Percentiles rank a stretch among this genome's conserved stretches.
Conservation (phyloP, 805 yeast species). For the Candida oleophila region DNA sequence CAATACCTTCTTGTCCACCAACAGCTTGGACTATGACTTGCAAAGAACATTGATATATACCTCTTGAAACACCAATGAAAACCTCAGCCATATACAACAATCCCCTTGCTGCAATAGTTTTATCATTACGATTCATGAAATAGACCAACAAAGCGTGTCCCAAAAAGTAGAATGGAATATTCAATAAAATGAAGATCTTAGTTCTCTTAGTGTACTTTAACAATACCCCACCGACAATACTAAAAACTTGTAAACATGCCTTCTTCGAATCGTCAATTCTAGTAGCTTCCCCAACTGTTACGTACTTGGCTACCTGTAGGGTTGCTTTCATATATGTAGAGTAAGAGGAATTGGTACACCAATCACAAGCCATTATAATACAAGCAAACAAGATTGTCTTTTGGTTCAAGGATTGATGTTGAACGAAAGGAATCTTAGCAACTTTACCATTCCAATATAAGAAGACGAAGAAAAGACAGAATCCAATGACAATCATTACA, state of each 20-base stretch:
- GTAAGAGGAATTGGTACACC: slow-evolving; percentile 21
- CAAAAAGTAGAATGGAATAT: slow-evolving; percentile 11
- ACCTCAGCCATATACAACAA: slow-evolving; percentile 18
- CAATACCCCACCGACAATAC: slow-evolving; percentile 21
- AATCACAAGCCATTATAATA: slow-evolving; percentile 19
- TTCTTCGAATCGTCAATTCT: slow-evolving; percentile 29
- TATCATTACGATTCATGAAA: slow-evolving; percentile 18
- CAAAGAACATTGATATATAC: slow-evolving; percentile 18
- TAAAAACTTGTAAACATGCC: slow-evolving; percentile 21
- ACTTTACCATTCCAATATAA: slow-evolving; percentile 18
- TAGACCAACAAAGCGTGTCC: slow-evolving; percentile 24
- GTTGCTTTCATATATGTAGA: slow-evolving; percentile 21
- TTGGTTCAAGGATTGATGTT: slow-evolving; percentile 18
- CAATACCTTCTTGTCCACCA: slow-evolving; percentile 24
- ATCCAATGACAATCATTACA: slow-evolving; percentile 25
- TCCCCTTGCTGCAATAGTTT: slow-evolving; percentile 11
- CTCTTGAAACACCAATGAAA: slow-evolving; percentile 27
- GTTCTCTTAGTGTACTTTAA: slow-evolving; percentile 28
- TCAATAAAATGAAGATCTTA: slow-evolving; percentile 17
- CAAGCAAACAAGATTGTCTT: slow-evolving; percentile 16
- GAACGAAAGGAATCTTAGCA: slow-evolving; percentile 21
- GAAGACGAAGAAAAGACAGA: slow-evolving; percentile 15
- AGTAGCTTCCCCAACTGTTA: slow-evolving; percentile 12
- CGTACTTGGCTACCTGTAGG: slow-evolving; percentile 17
- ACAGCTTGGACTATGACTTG: slow-evolving; percentile 25